phyloP scores from a whole-genome alignment of 2,329 filamentous ascomycete species.

The Talaromyces sp. region DNA sequence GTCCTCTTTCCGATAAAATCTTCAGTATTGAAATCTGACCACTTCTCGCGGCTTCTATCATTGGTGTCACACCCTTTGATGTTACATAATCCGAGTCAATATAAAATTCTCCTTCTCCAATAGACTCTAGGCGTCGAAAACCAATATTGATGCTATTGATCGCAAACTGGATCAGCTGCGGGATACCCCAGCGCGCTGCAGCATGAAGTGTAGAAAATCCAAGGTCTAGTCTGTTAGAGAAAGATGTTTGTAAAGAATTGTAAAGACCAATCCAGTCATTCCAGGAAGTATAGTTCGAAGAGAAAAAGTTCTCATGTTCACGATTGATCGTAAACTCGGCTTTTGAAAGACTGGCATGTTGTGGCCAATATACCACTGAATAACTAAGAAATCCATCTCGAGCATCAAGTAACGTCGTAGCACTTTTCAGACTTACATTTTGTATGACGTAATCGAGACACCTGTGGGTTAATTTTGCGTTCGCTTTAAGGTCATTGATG shows the following conservation, averaged over 20 bases:
- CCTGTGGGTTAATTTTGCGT: not conserved
- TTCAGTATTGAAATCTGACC: not conserved
- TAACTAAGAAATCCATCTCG: not conserved
- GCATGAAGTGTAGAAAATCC: not conserved
- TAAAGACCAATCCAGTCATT: not conserved
- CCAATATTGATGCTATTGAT: not conserved
- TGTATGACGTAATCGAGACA: not conserved
- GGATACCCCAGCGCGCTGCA: not conserved
- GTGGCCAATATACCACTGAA: not conserved
- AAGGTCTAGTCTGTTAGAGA: not conserved
- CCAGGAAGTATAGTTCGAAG: not conserved
- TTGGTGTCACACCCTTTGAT: not conserved
- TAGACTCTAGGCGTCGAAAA: too few species aligned
- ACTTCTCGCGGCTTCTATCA: not conserved
- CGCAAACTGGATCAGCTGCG: not conserved
- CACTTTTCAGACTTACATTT: not conserved
- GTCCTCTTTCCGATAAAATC: not conserved
- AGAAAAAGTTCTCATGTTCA: not conserved
- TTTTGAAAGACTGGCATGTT: not conserved
- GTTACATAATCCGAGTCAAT: not conserved
- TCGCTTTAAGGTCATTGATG: not conserved
- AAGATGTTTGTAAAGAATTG: not conserved
- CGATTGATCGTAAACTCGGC: not conserved
- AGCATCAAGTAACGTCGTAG: not conserved
- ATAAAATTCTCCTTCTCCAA: not conserved